Evolutionary conservation across 768 basidiomycete genomes (phyloP).

Genomic region (Pleurotus giganteus): DNA sequence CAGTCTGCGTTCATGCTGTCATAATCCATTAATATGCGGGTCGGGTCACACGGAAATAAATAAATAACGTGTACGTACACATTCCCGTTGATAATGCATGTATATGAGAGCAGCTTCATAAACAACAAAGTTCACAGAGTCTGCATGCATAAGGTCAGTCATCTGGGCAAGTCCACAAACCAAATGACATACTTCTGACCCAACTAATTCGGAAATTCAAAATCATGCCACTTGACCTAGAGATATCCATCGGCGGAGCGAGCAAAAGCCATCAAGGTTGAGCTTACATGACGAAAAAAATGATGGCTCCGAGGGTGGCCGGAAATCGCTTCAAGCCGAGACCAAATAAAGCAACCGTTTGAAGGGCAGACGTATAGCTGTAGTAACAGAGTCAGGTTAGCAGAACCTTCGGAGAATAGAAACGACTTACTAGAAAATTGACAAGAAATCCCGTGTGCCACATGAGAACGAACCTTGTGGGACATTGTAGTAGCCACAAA

Average conservation of each 20-base stretch:
- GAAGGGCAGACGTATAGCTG: conserved; percentile 24
- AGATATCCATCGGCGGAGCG: not conserved
- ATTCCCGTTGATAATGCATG: conserved; percentile 26
- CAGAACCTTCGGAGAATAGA: not conserved
- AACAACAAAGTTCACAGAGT: conserved; percentile 68
- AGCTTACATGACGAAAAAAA: conserved; percentile 37
- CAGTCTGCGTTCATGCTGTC: conserved; percentile 45
- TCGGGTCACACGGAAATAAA: conserved; percentile 21
- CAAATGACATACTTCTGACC: conserved; percentile 3
- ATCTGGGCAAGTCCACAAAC: not conserved
- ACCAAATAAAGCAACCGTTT: conserved; percentile 53
- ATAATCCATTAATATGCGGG: conserved; percentile 12
- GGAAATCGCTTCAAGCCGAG: conserved; percentile 43
- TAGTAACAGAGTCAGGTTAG: conserved; percentile 13
- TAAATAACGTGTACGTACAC: conserved; percentile 25
- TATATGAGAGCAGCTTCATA: conserved; percentile 80
- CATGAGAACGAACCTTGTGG: conserved; percentile 19
- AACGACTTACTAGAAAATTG: conserved; percentile 42
- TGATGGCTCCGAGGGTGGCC: conserved; percentile 35
- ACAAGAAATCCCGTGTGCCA: conserved; percentile 45
- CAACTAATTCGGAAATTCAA: conserved; percentile 6
- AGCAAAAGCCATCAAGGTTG: conserved; percentile 11
- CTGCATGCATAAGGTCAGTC: conserved; percentile 24
- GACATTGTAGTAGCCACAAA: conserved; percentile 15
- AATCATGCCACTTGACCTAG: conserved; percentile 4